Conservation (phyloP, 1,284 basidiomycete genomes). For the Hymenochaete sp. region DNA sequence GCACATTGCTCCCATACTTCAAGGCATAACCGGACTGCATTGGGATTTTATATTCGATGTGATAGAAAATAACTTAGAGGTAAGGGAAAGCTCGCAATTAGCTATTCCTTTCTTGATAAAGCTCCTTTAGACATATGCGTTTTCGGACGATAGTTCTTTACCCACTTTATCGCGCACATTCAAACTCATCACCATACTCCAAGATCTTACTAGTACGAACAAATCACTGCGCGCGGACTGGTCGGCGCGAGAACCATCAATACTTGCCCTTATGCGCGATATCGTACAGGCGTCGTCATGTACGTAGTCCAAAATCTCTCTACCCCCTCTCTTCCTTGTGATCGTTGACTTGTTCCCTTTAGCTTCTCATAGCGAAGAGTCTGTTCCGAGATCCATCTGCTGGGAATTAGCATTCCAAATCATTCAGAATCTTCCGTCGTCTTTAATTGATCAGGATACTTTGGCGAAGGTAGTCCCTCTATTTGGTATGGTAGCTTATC, state of each 20-base stretch:
- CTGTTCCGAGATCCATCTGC: conserved; percentile 59
- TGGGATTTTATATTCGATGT: conserved; percentile 93
- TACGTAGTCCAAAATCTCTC: conserved; percentile 26
- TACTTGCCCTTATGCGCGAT: conserved; percentile 51
- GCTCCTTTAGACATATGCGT: conserved; percentile 54
- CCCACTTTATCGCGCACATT: conserved; percentile 64
- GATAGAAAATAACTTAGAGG: conserved; percentile 83
- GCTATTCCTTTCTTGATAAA: neutral
- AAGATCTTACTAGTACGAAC: conserved; percentile 67
- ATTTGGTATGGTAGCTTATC: neutral
- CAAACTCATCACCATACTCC: conserved; percentile 56
- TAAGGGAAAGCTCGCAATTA: conserved; percentile 24
- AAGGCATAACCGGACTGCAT: conserved; percentile 79
- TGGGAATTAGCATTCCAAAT: conserved; percentile 60
- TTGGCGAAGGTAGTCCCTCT: conserved; percentile 45
- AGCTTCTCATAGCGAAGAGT: conserved; percentile 32
- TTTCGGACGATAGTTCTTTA: conserved; percentile 53
- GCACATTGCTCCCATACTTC: conserved; percentile 80
- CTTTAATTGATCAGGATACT: conserved; percentile 56
- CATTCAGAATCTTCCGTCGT: conserved; percentile 55
- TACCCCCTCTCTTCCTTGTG: neutral
- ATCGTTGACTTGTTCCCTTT: conserved; percentile 1
- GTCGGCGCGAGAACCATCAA: conserved; percentile 46
- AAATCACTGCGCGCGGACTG: conserved; percentile 65
- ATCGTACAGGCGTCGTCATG: conserved; percentile 46